phyloP scores from a whole-genome alignment of 2,329 filamentous ascomycete species.

The Cadophora sp. region DNA sequence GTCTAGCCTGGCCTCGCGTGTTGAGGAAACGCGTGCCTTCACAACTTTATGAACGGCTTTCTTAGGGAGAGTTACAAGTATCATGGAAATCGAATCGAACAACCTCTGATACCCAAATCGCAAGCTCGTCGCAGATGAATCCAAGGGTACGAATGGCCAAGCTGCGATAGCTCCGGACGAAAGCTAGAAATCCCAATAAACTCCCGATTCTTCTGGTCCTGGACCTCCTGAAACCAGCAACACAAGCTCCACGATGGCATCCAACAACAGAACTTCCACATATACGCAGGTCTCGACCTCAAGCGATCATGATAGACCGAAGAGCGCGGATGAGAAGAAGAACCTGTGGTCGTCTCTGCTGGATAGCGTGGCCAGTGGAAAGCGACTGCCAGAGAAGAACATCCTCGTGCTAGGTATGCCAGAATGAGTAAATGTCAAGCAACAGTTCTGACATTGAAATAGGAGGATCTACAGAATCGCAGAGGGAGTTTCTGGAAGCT shows the following conservation, averaged over 20 bases:
- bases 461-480: constrained; percentile 84
- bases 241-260: constrained; percentile 38
- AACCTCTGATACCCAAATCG: not conserved
- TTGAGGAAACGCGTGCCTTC: constrained; percentile 21
- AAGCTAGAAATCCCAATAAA: constrained; percentile 15
- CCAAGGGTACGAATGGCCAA: constrained; percentile 1
- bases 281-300: constrained; percentile 63
- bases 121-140: constrained; percentile 15
- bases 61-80: not conserved
- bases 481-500: constrained; percentile 80
- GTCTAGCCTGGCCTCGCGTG: constrained; percentile 26
- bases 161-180: constrained; percentile 20
- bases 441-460: constrained; percentile 42
- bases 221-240: constrained; percentile 33
- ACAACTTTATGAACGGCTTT: constrained; percentile 34
- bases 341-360: constrained; percentile 96
- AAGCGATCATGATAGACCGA: constrained; percentile 60
- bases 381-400: constrained; percentile 90
- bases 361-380: constrained; percentile 87
- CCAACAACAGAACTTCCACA: constrained; percentile 44
- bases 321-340: constrained; percentile 73
- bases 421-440: not conserved
- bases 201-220: constrained; percentile 22
- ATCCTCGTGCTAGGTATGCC: constrained; percentile 79
- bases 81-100: constrained; percentile 7